A percentile compares a stretch with the other conserved stretches of the same genome.
These are phyloP conservation scores for Penicillium polonicum DNA, from an alignment of 2,329 filamentous ascomycete genomes.

Conservation along the genomic window DNA sequence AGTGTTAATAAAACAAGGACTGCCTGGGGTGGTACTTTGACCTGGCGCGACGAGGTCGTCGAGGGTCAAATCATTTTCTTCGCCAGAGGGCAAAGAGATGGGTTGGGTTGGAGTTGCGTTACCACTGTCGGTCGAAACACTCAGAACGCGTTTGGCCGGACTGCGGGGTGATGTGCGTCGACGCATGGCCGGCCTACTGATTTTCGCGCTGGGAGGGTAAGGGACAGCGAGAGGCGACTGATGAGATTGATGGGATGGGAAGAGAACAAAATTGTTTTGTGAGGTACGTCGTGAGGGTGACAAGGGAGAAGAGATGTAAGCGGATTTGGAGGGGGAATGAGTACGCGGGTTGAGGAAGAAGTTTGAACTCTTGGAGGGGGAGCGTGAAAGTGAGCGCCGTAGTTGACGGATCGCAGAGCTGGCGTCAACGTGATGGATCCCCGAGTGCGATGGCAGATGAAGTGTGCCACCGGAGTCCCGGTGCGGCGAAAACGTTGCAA, in stretches of 20 bases:
- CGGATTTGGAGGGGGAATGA: conserved; percentile 51
- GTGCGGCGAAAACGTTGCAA: conserved; percentile 51
- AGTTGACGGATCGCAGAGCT: conserved; percentile 78
- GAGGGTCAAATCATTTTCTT: conserved; percentile 45
- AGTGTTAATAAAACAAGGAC: conserved; percentile 43
- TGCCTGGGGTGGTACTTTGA: conserved; percentile 21
- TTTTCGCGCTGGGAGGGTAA: conserved; percentile 64
- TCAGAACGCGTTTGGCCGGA: conserved; percentile 75
- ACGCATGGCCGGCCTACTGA: conserved; percentile 49
- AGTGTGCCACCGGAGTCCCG: conserved; percentile 68
- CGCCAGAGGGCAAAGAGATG: conserved; percentile 48
- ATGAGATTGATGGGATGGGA: conserved; percentile 44
- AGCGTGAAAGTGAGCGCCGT: conserved; percentile 83
- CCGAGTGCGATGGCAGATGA: conserved; percentile 82
- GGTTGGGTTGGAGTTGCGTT: conserved; percentile 60
- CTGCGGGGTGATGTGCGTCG: conserved; percentile 73
- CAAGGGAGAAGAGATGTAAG: conserved; percentile 53
- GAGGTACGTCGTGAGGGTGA: conserved; percentile 58
- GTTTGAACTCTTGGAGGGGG: conserved; percentile 76
- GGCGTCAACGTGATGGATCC: conserved; percentile 77
- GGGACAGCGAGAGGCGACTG: conserved; percentile 61
- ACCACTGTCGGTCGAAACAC: conserved; percentile 66
- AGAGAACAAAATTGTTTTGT: conserved; percentile 54
- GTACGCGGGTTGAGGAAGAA: conserved; percentile 62
- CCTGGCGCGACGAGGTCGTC: conserved; percentile 29